phyloP scores from a whole-genome alignment of 108 stramenopile species.

The Discostella stelligeroides region DNA sequence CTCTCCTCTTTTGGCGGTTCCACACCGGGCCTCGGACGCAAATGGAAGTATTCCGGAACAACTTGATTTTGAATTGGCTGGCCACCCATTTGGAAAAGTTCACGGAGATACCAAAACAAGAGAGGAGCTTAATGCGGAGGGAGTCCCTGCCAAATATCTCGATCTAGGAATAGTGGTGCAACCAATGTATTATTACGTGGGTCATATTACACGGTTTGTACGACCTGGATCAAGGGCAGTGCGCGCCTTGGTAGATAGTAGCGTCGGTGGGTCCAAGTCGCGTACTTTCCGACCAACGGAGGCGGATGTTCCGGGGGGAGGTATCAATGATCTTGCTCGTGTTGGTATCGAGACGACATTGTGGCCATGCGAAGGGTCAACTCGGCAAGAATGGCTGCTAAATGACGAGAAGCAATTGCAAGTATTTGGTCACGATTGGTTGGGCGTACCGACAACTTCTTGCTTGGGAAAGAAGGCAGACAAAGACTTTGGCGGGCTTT shows the following conservation, averaged over 20 bases:
- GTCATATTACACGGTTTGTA: slow-evolving; percentile 85
- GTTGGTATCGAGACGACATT: slow-evolving; percentile 80
- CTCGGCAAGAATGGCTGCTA: slow-evolving; percentile 70
- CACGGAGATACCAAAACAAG: slow-evolving; percentile 74
- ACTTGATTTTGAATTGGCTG: slow-evolving; percentile 64
- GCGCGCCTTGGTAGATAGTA: slow-evolving; percentile 56
- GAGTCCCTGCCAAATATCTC: slow-evolving; percentile 72
- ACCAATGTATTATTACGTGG: slow-evolving; percentile 92
- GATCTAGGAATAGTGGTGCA: slow-evolving; percentile 75
- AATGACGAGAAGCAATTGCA: slow-evolving; percentile 53
- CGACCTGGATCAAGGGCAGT: slow-evolving; percentile 75
- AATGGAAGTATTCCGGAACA: slow-evolving; percentile 38
- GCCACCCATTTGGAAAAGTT: slow-evolving; percentile 58
- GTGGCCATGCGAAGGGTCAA: slow-evolving; percentile 91
- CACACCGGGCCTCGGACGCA: slow-evolving; percentile 69
- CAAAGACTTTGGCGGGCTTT: slow-evolving; percentile 56
- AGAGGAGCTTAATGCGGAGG: slow-evolving; percentile 79
- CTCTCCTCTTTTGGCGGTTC: slow-evolving; percentile 80
- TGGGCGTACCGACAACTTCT: slow-evolving; percentile 70
- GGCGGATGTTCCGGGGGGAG: slow-evolving; percentile 72
- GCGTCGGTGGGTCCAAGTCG: slow-evolving; percentile 38
- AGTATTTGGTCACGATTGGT: slow-evolving; percentile 81
- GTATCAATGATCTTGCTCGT: slow-evolving; percentile 80
- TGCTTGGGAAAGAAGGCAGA: slow-evolving; percentile 58
- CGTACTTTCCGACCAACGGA: slow-evolving; percentile 70